phyloP scores from a whole-genome alignment of 768 basidiomycete genomes.

The Sarcodon sp. region DNA sequence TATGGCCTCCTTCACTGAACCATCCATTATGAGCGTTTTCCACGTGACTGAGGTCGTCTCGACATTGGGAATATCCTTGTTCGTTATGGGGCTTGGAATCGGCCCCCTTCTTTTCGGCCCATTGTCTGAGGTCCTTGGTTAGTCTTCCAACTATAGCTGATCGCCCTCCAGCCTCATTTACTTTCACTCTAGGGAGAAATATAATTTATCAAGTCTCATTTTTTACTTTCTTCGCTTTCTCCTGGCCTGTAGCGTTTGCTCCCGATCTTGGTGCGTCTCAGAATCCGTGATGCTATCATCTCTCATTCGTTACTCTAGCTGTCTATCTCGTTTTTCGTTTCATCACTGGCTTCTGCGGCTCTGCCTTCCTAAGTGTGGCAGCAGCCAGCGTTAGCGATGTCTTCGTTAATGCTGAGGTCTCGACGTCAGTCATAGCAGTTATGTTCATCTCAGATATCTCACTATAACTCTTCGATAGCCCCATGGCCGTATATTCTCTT shows the following conservation, averaged over 20 bases:
- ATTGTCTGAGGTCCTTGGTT: slow-evolving; percentile 42
- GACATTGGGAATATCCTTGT: slow-evolving; percentile 33
- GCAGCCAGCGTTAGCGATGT: slow-evolving; percentile 50
- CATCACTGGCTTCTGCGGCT: slow-evolving; percentile 38
- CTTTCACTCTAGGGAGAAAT: too few relatives aligned
- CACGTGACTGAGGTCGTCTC: slow-evolving; percentile 40
- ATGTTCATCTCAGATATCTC: background rate
- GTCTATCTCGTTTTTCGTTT: slow-evolving; percentile 54
- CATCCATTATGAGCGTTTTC: slow-evolving; percentile 36
- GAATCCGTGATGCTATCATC: too few relatives aligned
- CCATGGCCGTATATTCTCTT: slow-evolving; percentile 39
- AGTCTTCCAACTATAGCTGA: slow-evolving; percentile 37
- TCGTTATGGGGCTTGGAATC: slow-evolving; percentile 24
- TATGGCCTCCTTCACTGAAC: slow-evolving; percentile 47
- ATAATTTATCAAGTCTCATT: slow-evolving; percentile 31
- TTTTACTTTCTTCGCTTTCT: slow-evolving; percentile 43
- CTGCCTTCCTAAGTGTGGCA: slow-evolving; percentile 48
- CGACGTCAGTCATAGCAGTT: slow-evolving; percentile 30
- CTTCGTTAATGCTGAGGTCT: slow-evolving; percentile 41
- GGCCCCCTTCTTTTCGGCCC: slow-evolving; percentile 15
- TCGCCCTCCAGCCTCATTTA: too few relatives aligned
- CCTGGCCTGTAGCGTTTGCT: slow-evolving; percentile 65
- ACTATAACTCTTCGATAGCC: slow-evolving; percentile 13
- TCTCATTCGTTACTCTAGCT: slow-evolving; percentile 17
- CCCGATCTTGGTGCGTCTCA: slow-evolving; percentile 40